Percentiles rank a stretch among this genome's conserved stretches.
Conservation (phyloP, 805 yeast genomes). For the Yarrowia alimentaria region DNA sequence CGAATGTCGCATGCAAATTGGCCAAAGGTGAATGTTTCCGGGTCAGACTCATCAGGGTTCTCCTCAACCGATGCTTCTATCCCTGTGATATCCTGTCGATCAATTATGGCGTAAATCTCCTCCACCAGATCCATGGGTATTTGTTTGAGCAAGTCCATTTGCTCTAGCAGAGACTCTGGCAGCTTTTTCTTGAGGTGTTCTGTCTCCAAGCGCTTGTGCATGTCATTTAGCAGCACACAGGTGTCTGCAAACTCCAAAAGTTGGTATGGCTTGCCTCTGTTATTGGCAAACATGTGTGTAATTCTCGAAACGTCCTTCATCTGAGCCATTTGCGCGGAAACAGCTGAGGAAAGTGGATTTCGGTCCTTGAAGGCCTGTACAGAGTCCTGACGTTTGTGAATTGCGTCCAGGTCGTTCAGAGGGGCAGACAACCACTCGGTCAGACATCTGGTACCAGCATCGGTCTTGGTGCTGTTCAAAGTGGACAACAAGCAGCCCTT, state of each 20-base stretch:
- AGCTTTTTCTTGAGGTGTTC: not conserved
- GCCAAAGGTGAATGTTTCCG: not conserved
- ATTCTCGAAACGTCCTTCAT: conserved; percentile 26
- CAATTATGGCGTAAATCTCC: conserved; percentile 1
- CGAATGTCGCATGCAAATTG: conserved; percentile 31
- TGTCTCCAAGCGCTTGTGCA: not conserved
- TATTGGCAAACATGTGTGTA: conserved; percentile 6
- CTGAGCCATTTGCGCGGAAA: conserved; percentile 1
- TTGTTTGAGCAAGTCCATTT: not conserved
- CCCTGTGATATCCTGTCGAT: not conserved
- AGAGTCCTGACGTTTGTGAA: conserved; percentile 54
- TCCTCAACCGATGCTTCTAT: too few relatives aligned
- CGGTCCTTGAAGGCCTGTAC: conserved; percentile 45
- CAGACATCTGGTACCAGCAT: conserved; percentile 77
- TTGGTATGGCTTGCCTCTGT: conserved; percentile 15
- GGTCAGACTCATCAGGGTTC: not conserved
- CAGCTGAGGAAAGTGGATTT: conserved; percentile 21
- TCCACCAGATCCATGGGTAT: conserved; percentile 1
- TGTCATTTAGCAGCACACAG: conserved; percentile 2
- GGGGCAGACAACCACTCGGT: conserved; percentile 84
- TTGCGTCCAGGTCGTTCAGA: conserved; percentile 55
- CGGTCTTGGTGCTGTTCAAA: conserved; percentile 70
- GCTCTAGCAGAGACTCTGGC: conserved; percentile 14
- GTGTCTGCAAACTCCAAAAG: conserved; percentile 20
- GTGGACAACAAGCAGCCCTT: conserved; percentile 71